Evolutionary conservation across 148 eudicot species (phyloP).

Genomic region (Spergularia bocconei): DNA sequence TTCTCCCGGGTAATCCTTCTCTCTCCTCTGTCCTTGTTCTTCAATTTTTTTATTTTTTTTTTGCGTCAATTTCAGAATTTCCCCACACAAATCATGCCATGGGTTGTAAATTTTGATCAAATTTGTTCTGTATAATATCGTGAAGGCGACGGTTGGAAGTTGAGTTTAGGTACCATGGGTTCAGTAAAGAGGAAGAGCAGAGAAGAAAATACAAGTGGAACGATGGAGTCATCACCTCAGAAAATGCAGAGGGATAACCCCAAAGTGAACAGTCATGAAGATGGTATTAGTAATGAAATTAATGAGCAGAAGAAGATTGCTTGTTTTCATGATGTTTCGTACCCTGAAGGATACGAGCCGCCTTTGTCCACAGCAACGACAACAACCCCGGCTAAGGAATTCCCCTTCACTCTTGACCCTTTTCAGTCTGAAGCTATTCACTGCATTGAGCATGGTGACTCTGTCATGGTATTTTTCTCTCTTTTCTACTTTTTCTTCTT

Average conservation of each 20-base stretch:
- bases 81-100: too few relatives aligned
- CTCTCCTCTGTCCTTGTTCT: too few relatives aligned
- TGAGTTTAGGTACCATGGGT: conserved; percentile 24
- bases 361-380: conserved; percentile 16
- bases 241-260: conserved; percentile 17
- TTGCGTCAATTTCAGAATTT: too few relatives aligned
- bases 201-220: conserved; percentile 21
- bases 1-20: too few relatives aligned
- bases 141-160: too few relatives aligned
- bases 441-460: conserved; percentile 79
- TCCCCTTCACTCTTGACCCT: conserved; percentile 81
- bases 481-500: not conserved
- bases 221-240: conserved; percentile 24
- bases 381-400: conserved; percentile 66
- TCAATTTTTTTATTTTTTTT: too few relatives aligned
- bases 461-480: conserved; percentile 66
- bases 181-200: conserved; percentile 57
- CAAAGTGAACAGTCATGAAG: not conserved
- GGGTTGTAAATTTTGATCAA: too few relatives aligned
- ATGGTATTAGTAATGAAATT: too few relatives aligned
- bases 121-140: too few relatives aligned
- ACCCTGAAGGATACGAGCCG: conserved; percentile 65
- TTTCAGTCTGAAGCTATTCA: conserved; percentile 89
- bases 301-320: conserved; percentile 31
- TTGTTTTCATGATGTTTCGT: conserved; percentile 87